Evolutionary conservation across 176 grass and related monocot genomes (phyloP).

Genomic region (Dactylis glomerata): DNA sequence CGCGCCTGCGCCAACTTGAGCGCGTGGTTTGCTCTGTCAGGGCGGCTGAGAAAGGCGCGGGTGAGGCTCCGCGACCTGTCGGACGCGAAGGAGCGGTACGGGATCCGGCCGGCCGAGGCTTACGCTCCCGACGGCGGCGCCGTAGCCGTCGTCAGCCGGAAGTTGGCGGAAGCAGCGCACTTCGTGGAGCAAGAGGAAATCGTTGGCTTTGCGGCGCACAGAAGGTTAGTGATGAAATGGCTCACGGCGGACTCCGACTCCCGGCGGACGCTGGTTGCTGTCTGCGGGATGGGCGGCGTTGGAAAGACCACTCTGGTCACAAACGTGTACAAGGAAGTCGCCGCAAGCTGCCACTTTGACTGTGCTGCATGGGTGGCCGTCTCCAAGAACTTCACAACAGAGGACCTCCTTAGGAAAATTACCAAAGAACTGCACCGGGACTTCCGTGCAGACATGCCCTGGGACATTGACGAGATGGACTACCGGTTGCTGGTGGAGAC

Average conservation of each 20-base stretch:
- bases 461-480: background rate
- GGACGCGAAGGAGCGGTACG: conserved; percentile 4
- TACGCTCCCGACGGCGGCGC: background rate
- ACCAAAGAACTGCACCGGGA: conserved; percentile 19
- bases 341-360: conserved; percentile 16
- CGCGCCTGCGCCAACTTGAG: background rate
- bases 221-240: conserved; percentile 27
- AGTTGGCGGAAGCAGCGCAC: conserved; percentile 23
- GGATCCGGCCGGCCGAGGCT: background rate
- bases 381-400: conserved; percentile 17
- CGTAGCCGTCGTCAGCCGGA: background rate
- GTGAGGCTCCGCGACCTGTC: conserved; percentile 30
- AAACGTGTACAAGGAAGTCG: conserved; percentile 11
- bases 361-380: conserved; percentile 43
- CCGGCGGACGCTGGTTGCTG: background rate
- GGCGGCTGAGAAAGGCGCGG: conserved; percentile 18
- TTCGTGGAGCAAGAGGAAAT: conserved; percentile 2
- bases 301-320: conserved; percentile 48
- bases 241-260: background rate
- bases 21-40: conserved; percentile 7
- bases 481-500: conserved; percentile 6
- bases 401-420: conserved; percentile 26
- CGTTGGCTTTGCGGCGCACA: conserved; percentile 11
- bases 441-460: background rate
- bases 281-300: conserved; percentile 40